These are phyloP conservation scores for Agaricus bisporus DNA, from an alignment of 768 basidiomycete species.

Conservation along the genomic window DNA sequence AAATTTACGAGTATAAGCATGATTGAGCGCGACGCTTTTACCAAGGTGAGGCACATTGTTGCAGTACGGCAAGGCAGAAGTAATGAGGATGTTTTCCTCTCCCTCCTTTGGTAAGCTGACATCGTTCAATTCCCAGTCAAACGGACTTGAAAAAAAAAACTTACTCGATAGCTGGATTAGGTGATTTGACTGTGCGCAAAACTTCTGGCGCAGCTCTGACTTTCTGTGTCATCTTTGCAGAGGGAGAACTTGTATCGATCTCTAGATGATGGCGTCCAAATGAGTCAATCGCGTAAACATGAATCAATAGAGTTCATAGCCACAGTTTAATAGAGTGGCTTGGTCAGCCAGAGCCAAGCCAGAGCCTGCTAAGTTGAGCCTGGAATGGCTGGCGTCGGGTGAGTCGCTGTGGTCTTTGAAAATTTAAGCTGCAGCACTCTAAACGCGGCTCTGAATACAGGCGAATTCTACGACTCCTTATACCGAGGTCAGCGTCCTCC, in stretches of 20 bases:
- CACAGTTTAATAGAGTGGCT: too few species aligned
- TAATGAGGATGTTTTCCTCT: conserved; percentile 84
- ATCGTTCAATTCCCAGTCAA: not conserved
- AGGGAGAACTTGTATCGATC: not conserved
- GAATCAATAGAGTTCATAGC: too few species aligned
- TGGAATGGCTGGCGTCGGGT: conserved; percentile 18
- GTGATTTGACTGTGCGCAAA: conserved; percentile 43
- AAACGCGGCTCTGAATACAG: not conserved
- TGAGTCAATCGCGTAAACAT: not conserved
- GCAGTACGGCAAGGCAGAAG: conserved; percentile 93
- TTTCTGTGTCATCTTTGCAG: conserved; percentile 44
- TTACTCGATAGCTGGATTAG: conserved; percentile 47
- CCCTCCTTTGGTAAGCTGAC: conserved; percentile 70
- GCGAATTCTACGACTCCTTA: not conserved
- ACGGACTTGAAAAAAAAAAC: conserved; percentile 13
- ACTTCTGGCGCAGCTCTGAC: conserved; percentile 46
- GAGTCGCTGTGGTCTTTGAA: conserved; percentile 1
- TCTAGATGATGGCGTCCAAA: too few species aligned
- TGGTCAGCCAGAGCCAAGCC: too few species aligned
- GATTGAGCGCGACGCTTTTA: conserved; percentile 23
- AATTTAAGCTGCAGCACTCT: not conserved
- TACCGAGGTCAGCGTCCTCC: conserved; percentile 2
- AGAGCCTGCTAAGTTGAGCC: too few species aligned
- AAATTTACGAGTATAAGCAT: not conserved
- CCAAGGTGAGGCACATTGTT: conserved; percentile 98